These are phyloP conservation scores for Phytopythium montanum DNA, from an alignment of 352 stramenopile species.

Conservation along the genomic window DNA sequence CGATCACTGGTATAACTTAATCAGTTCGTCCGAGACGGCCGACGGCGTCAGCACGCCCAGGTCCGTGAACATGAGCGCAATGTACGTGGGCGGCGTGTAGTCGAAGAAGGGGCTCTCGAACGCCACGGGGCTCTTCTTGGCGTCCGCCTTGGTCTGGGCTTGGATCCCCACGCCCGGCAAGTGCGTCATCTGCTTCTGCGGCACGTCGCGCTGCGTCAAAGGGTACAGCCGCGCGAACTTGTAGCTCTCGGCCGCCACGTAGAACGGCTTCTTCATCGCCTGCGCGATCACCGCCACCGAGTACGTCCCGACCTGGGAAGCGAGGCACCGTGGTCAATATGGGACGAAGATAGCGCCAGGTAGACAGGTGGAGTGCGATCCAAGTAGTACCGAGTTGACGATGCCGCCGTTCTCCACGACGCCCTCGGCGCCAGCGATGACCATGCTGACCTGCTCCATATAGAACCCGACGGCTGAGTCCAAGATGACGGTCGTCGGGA, in stretches of 20 bases:
- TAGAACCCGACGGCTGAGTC: slow-evolving; percentile 95
- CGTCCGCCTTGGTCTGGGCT: slow-evolving; percentile 25
- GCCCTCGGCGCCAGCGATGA: slow-evolving; percentile 94
- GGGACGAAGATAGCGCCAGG: background rate
- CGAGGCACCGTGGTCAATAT: background rate
- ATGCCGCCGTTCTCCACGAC: slow-evolving; percentile 98
- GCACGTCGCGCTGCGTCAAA: slow-evolving; percentile 95
- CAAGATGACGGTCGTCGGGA: slow-evolving; percentile 94
- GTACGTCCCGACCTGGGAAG: slow-evolving; percentile 91
- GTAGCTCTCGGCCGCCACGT: slow-evolving; percentile 97
- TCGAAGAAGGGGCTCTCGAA: slow-evolving; percentile 92
- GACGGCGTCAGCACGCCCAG: slow-evolving; percentile 96
- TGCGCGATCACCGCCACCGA: slow-evolving; percentile 93
- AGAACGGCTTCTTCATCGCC: slow-evolving; percentile 96
- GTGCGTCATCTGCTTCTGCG: slow-evolving; percentile 63
- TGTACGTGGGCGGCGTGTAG: slow-evolving; percentile 97
- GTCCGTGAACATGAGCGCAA: slow-evolving; percentile 98
- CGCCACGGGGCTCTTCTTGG: slow-evolving; percentile 59
- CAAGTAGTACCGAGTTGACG: slow-evolving; percentile 96
- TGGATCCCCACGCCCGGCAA: slow-evolving; percentile 22
- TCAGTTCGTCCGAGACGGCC: slow-evolving; percentile 98
- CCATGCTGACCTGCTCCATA: slow-evolving; percentile 96
- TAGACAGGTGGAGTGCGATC: background rate
- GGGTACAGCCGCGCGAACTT: slow-evolving; percentile 98
- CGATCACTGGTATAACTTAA: slow-evolving; percentile 96